Evolutionary conservation across 352 stramenopile genomes (phyloP), one percentile per base, ranked within the genome.

Genomic region (Saprolegnia parasitica): DNA sequence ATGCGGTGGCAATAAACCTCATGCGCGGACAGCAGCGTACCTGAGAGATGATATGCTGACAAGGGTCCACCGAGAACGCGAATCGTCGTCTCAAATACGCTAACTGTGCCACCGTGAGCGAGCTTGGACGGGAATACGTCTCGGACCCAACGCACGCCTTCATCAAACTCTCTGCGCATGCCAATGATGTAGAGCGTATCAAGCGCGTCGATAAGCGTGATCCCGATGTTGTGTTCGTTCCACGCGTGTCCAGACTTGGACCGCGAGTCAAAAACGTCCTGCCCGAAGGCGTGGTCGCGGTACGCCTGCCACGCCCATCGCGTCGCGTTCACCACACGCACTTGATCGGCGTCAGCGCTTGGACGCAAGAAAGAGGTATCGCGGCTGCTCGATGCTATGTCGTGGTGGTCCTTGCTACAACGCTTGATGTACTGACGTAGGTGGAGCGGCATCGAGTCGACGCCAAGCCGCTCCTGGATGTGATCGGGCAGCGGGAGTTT

Each of bases 241-340:
- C 52, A 60, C 35, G 52, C 52, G 9, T 60, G 52, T 60, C 52
- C 52, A 42, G 11, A 16, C 35, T 40, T 35, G 11, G 35, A 21
- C 13, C 52, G 24, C 24, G 52, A 60, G n/a, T 60, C 52, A 11
- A 42, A 60, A 24, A 60, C 52, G 20, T 93, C 85, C 56, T 82
- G 71, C 54, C 85, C 81, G 45, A 87, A 93, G 11, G 85, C 85
- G 58, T 88, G 81, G 8, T 77, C 78, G 32, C 83, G 78, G 68
- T 93, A 93, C 11, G 79, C 85, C 56, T 88, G 81, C 85, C 85
- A 93, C 21, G 85, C 85, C 85, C 85, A 93, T 37, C 78, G 71
- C 45, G 89, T 72, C 80, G 90, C 90, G 18, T 77, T 74, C 1
- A 70, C 78, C 49, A 91, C 85, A 4, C 35, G 24, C 13, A 21